Base-by-base conservation (phyloP, 495 filamentous ascomycete species). In the Daldinia decipiens region DNA sequence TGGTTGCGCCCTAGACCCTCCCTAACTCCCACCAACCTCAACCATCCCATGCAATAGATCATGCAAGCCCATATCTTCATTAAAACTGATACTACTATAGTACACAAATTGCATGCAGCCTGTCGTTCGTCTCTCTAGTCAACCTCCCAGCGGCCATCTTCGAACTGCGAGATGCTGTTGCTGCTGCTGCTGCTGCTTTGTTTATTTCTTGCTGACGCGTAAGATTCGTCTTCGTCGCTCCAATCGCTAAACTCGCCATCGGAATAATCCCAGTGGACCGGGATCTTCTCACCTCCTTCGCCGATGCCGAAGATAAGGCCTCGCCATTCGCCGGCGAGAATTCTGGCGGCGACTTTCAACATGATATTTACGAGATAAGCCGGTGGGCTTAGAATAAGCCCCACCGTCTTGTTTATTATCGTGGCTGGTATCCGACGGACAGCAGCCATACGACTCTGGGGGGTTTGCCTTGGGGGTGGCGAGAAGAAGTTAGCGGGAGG, bases 311-410 rank as follows among this genome's bases (percentile, higher is more conserved):
- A 83, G 1, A 86, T 75, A 8, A 85, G 53, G 17, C 84, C 86
- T 34, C 81, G 76, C 84, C 85, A 85, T 68, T 87, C 85, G 4
- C 89, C 91, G 21, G 89, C 86, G 0, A 87, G 85, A 67, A 96
- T 92, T 39, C 86, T 87, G 0, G 91, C 88, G 2, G 93, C 92
- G 31, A 97, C 91, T 56, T 87, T 87, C 7, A 97, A 83, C 83
- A 97, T 92, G 43, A 95, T 79, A 7, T 87, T 83, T 38, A 97
- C 83, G 7, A 97, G 84, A 65, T 92, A 87, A 24, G 89, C 85
- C 0, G 93, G 93, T 7, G 93, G 93, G 0, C 90, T 86, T 27
- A 96, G 79, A 1, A 96, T 82, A 4, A 95, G 82, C 19, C 91
- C 87, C 74, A 87, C 89, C 0, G 92, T 93, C 78, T 91, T 93